A percentile compares a stretch with the other conserved stretches of the same genome.
phyloP scores from a whole-genome alignment of 768 basidiomycete species.

The Mycena polygramma region DNA sequence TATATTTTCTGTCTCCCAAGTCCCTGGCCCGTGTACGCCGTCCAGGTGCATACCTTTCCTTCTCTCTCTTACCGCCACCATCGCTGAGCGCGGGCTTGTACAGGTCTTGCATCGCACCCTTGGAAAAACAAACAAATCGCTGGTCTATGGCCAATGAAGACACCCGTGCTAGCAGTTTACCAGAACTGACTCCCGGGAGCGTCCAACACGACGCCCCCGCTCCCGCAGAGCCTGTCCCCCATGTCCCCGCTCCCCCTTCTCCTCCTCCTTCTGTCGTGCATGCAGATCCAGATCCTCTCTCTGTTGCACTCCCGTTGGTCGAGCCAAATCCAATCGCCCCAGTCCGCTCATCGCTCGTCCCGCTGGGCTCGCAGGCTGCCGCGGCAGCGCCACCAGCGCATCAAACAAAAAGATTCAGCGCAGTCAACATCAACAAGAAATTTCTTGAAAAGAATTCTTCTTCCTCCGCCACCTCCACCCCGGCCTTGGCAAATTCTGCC shows the following conservation, averaged over 20 bases:
- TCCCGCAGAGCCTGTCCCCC: not conserved
- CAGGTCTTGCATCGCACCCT: conserved; percentile 8
- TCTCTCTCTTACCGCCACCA: conserved; percentile 9
- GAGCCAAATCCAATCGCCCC: conserved; percentile 38
- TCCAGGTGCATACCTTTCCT: conserved; percentile 1
- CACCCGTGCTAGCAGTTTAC: conserved; percentile 57
- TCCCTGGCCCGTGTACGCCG: not conserved
- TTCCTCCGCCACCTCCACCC: conserved; percentile 62
- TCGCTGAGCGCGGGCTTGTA: not conserved
- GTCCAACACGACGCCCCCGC: not conserved
- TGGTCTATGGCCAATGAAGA: conserved; percentile 82
- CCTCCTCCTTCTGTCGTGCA: conserved; percentile 5
- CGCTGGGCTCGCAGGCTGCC: conserved; percentile 55
- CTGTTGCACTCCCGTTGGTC: conserved; percentile 13
- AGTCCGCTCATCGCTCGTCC: conserved; percentile 61
- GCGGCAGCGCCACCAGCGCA: conserved; percentile 50
- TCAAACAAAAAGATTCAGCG: conserved; percentile 87
- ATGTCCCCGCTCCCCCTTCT: conserved; percentile 23
- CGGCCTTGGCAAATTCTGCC: conserved; percentile 57
- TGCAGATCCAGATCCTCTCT: not conserved
- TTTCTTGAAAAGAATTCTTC: conserved; percentile 90
- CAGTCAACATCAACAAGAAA: conserved; percentile 96
- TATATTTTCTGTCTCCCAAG: not conserved
- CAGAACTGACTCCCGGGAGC: conserved; percentile 55
- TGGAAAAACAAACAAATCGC: conserved; percentile 20